Evolutionary conservation across 305 asterid genomes (phyloP), one percentile per base, ranked within the genome.

Genomic region (Fraxinus baroniana): DNA sequence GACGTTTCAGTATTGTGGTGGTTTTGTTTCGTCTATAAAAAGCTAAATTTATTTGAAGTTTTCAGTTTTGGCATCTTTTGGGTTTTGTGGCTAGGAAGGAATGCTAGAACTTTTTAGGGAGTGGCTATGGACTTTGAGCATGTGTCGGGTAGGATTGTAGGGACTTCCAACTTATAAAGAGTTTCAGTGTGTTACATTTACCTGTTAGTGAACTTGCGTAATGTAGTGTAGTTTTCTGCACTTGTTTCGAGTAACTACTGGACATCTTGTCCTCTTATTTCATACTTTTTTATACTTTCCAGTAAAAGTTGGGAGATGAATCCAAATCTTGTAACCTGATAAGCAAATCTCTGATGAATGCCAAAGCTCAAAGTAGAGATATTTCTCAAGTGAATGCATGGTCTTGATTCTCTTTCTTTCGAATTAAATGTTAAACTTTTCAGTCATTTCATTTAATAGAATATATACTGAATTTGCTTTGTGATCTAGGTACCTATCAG

Each of bases 401-500:
- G 36, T 30, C 37, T 5, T 68, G 20, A 68, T 68, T 37, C 74
- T 68, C 39, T 68, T 68, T 44, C 24, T 28, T 28, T 46, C 32
- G 17, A 39, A 60, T 62, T 36, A 12, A 62, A 36, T 60, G 18
- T 39, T 18, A 13, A 5, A 13, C 66, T 68, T 68, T 44, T 26
- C 78, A 70, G 26, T 7, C 49, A n/a, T 70, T 22, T n/a, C 46
- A n/a, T 37, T 28, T 71, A 33, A 17, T 33, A 32, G 26, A 71
- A 71, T 66, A 26, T 4, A 66, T 9, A 3, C 36, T 66, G 32
- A 66, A 24, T 66, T 35, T 52, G 15, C 46, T 17, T 81, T 74
- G 81, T 76, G 71, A 83, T 79, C 33, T 75, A 91, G 93, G 88
- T 91, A 90, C 78, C 79, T 86, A 62, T 82, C 86, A 4, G 86